Conservation (phyloP, 2,329 filamentous ascomycete genomes). For the Calonectria leucothoes region DNA sequence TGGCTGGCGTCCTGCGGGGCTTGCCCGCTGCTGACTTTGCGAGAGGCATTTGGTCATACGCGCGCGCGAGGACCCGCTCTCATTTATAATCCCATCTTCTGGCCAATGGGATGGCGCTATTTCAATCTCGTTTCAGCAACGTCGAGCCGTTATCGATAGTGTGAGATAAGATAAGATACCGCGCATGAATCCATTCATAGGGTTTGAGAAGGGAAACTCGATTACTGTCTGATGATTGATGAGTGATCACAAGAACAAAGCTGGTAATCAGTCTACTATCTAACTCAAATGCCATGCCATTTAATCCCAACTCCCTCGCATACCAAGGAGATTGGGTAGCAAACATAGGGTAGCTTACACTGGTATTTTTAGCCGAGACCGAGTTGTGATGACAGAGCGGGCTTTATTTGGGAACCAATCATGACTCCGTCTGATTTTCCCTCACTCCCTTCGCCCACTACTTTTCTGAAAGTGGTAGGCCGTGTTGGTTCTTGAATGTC, state of each 20-base stretch:
- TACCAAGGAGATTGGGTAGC: too few species aligned
- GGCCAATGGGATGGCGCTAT: neutral
- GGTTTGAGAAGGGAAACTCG: neutral
- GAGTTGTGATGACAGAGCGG: neutral
- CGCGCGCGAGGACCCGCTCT: conserved; percentile 40
- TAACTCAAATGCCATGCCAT: too few species aligned
- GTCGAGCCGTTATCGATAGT: neutral
- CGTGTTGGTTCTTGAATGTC: neutral
- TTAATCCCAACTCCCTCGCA: too few species aligned
- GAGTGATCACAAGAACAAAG: too few species aligned
- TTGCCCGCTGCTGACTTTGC: neutral
- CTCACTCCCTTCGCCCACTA: neutral
- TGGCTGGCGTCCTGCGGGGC: conserved; percentile 9
- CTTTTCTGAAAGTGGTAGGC: neutral
- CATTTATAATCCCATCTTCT: conserved; percentile 16
- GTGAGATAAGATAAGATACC: neutral
- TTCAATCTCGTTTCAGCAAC: neutral
- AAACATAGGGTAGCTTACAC: neutral
- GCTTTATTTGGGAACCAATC: neutral
- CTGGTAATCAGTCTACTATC: neutral
- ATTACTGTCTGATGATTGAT: neutral
- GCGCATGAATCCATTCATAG: neutral
- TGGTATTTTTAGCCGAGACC: neutral
- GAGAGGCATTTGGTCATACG: conserved; percentile 39
- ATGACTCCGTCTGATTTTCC: neutral